Conservation (phyloP, 495 filamentous ascomycete species). For the Aspergillus nidulans region DNA sequence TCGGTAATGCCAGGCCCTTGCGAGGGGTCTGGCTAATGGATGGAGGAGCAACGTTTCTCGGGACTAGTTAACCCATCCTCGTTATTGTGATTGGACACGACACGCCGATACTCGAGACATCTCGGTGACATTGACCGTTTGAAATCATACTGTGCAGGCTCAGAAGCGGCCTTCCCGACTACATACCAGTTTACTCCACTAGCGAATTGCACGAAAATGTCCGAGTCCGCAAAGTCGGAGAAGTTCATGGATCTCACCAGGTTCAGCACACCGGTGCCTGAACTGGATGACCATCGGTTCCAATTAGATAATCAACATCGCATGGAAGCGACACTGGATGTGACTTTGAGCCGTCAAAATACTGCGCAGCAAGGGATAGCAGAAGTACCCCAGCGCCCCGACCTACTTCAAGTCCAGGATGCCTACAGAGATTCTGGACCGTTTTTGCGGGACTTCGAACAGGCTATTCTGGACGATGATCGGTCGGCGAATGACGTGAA, state of each 20-base stretch:
- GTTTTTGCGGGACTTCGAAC: conserved; percentile 67
- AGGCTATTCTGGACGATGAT: conserved; percentile 82
- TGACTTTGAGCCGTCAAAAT: conserved; percentile 34
- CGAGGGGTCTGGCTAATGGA: conserved; percentile 46
- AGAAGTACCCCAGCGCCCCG: conserved; percentile 36
- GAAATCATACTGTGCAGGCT: not conserved
- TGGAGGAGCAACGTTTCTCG: conserved; percentile 36
- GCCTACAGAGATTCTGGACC: conserved; percentile 44
- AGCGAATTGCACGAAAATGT: conserved; percentile 43
- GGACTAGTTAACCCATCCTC: conserved; percentile 30
- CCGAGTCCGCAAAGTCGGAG: conserved; percentile 60
- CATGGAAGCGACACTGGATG: conserved; percentile 46
- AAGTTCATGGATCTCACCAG: conserved; percentile 50
- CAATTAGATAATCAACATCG: conserved; percentile 59
- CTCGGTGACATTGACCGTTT: conserved; percentile 5
- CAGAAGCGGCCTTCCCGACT: not conserved
- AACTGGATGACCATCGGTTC: conserved; percentile 89
- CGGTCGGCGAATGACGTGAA: conserved; percentile 41
- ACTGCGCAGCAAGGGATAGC: conserved; percentile 28
- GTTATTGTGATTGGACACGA: conserved; percentile 16
- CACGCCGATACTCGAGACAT: not conserved
- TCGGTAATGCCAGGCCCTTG: conserved; percentile 45
- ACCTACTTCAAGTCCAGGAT: conserved; percentile 49
- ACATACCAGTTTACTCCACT: not conserved
- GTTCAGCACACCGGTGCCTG: conserved; percentile 76